Base-by-base conservation (phyloP, 2,329 filamentous ascomycete species). In the Moelleriella libera region DNA sequence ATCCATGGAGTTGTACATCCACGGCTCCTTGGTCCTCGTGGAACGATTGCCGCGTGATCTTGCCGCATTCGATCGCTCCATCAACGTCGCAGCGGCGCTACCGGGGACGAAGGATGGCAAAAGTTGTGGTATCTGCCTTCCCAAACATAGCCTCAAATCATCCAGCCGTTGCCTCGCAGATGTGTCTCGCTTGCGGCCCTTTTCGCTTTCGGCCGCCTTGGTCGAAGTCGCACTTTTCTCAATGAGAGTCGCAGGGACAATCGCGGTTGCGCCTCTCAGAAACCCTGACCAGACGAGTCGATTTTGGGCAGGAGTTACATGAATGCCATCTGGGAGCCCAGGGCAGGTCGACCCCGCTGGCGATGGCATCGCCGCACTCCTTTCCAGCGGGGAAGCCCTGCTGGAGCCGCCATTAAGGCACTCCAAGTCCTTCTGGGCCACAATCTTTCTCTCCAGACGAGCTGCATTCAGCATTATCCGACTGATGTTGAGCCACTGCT, bases 401-500 rank as follows among this genome's bases (percentile, higher is more conserved):
- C 40, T 28, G 40, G 21, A 42, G 31, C 44, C 42, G 12, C 30
- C 41, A 10, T 45, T 44, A 6, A 30, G 43, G 12, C 49, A 51
- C 11, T 9, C 30, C 8, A 30, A 21, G 9, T 47, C 47, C 3
- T 42, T 28, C 12, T 42, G 30, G n/a, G 6, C 10, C 44, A n/a
- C 31, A 34, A 43, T 39, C 31, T 39, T 30, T 34, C 43, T 21
- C 30, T 47, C 50, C 10, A 40, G 44, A 8, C 43, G 32, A 4
- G n/a, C 10, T 21, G 11, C 52, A 29, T 21, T 41, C 3, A 10
- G 30, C 40, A 40, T 14, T 21, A 50, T 44, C 37, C 45, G n/a
- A 3, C 47, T 41, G 7, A 49, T 10, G 30, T 55, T 31, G 21
- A 57, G 30, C 52, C 54, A 57, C 0, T 52, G 52, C 9, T 47